phyloP scores from a whole-genome alignment of 352 stramenopile species.

The Phytophthora brassicae region DNA sequence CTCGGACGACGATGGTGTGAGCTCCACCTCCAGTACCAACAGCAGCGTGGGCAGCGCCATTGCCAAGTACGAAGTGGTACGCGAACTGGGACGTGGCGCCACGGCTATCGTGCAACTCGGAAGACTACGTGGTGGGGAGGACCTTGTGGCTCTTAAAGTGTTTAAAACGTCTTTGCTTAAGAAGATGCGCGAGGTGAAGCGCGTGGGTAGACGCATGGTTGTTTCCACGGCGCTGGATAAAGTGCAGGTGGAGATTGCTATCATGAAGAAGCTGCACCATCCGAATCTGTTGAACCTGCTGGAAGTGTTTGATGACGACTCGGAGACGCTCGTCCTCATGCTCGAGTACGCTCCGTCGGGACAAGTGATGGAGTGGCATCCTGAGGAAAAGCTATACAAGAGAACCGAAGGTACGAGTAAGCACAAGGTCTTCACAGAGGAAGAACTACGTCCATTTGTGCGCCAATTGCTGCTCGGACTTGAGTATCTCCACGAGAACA shows the following conservation, averaged over 20 bases:
- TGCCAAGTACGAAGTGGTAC: conserved; percentile 80
- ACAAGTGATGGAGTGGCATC: conserved; percentile 87
- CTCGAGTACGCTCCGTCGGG: conserved; percentile 81
- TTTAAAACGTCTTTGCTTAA: conserved; percentile 87
- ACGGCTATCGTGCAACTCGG: conserved; percentile 83
- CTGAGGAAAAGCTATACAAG: conserved; percentile 56
- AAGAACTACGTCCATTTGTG: conserved; percentile 61
- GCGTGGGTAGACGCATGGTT: conserved; percentile 78
- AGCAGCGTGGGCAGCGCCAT: conserved; percentile 39
- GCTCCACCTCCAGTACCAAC: conserved; percentile 6
- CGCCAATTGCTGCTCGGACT: conserved; percentile 76
- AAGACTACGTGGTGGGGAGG: conserved; percentile 48
- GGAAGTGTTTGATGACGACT: conserved; percentile 83
- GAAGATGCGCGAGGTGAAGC: conserved; percentile 86
- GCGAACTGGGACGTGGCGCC: conserved; percentile 76
- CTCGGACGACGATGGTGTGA: conserved; percentile 34
- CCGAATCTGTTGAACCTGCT: conserved; percentile 77
- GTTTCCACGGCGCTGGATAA: conserved; percentile 87
- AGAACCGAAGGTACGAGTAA: conserved; percentile 22
- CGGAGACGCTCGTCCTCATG: conserved; percentile 83
- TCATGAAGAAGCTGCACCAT: conserved; percentile 89
- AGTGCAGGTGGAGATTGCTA: conserved; percentile 86
- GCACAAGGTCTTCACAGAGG: conserved; percentile 45
- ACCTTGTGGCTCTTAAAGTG: conserved; percentile 81
- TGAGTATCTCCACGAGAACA: conserved; percentile 85